Percentiles rank a stretch among this genome's conserved stretches.
Evolutionary conservation across 2,329 filamentous ascomycete species (phyloP).

Genomic region (Neonectria punicea): DNA sequence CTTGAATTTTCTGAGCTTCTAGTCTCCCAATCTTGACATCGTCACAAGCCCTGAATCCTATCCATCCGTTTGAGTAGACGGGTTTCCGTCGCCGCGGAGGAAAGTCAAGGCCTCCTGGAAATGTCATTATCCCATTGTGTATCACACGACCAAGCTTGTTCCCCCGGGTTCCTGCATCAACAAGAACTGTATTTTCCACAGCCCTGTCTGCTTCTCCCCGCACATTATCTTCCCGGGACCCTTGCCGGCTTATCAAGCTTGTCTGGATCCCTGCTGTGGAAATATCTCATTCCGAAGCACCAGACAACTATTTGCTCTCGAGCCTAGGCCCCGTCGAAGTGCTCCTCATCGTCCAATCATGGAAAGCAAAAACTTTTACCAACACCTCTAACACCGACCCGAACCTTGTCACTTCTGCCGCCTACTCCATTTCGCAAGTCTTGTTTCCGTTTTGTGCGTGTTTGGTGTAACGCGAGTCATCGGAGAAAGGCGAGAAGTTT

Average conservation of each 20-base stretch:
- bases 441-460: conserved; percentile 24
- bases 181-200: conserved; percentile 28
- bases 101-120: conserved; percentile 4
- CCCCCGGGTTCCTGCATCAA: conserved; percentile 30
- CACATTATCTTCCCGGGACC: conserved; percentile 36
- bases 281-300: conserved; percentile 39
- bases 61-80: not conserved
- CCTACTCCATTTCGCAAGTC: conserved; percentile 18
- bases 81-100: conserved; percentile 1
- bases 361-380: conserved; percentile 41
- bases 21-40: conserved; percentile 5
- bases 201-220: conserved; percentile 33
- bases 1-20: conserved; percentile 21
- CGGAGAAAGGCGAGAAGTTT: conserved; percentile 7
- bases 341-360: conserved; percentile 30
- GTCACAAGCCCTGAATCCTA: conserved; percentile 12
- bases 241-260: conserved; percentile 26
- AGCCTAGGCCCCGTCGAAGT: conserved; percentile 35
- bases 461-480: conserved; percentile 12
- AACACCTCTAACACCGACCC: conserved; percentile 23
- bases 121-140: not conserved
- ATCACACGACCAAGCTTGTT: conserved; percentile 3
- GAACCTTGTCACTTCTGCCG: conserved; percentile 19
- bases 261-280: conserved; percentile 32
- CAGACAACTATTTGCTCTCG: conserved; percentile 29